Base-by-base conservation (phyloP, 257 asterid genomes). In the Fraxinus cuspidata region DNA sequence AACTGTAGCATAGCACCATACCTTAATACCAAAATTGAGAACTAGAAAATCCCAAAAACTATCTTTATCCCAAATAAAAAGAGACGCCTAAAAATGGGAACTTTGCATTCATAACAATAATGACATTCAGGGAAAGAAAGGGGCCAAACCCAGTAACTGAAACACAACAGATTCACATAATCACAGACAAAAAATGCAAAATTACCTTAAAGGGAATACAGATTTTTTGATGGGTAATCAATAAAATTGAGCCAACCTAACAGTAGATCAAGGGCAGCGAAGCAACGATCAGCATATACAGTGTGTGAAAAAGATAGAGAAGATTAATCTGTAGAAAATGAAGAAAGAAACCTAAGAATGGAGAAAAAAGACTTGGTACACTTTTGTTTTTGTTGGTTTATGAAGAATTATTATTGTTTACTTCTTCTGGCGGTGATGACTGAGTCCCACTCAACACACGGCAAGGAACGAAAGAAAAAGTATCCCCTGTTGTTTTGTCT, bases 241-340 rank as follows among this genome's bases (percentile, higher is more conserved):
- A 81, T 64, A 76, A 60, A 11, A 71, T 16, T 67, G 79, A 72
- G 38, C 69, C 65, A 77, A 44, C 73, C 72, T 2, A 77, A 49
- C 68, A 75, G 72, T 78, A 68, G 89, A 85, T 83, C 89, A 73
- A 63, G 21, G 58, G 79, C 23, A 28, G 69, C 13, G 29, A 69
- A 21, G 44, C 19, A 47, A 47, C 5, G 35, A 53, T 49, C 25
- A 6, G 58, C 2, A 13, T 4, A 67, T 29, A 42, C 51, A 42
- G 51, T 11, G 51, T 42, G 51, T 3, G 18, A 12, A 42, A 42
- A 11, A 42, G 18, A 42, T 12, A 18, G 3, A 42, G 51, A 40
- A 42, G 51, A 11, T 12, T 42, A 42, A 42, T 42, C 5, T 2
- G 18, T 42, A 49, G 37, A 25, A 11, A 23, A 60, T 3, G 75